phyloP scores from a whole-genome alignment of 352 stramenopile genomes.

The Phytopythium vexans region DNA sequence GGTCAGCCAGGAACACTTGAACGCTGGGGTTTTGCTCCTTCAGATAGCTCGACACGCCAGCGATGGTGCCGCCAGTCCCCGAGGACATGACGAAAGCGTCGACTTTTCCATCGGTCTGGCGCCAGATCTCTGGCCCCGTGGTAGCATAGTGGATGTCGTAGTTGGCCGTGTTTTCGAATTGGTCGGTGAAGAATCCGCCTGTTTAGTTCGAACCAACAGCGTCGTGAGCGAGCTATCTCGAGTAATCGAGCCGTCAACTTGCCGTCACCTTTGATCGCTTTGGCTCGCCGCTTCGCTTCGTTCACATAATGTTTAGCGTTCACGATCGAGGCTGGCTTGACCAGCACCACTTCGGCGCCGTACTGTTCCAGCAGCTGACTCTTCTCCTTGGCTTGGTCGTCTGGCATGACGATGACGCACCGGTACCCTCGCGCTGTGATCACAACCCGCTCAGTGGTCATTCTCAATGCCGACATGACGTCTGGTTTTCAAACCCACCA shows the following conservation, averaged over 20 bases:
- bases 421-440: constrained; percentile 87
- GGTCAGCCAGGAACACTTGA: constrained; percentile 95
- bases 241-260: not conserved
- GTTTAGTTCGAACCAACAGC: not conserved
- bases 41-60: constrained; percentile 92
- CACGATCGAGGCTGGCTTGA: constrained; percentile 93
- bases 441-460: not conserved
- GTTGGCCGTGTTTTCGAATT: constrained; percentile 99
- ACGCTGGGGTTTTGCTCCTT: constrained; percentile 87
- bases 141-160: constrained; percentile 91
- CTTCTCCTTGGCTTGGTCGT: constrained; percentile 96
- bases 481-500: constrained; percentile 1
- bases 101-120: constrained; percentile 86
- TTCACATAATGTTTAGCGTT: constrained; percentile 99
- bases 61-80: constrained; percentile 96
- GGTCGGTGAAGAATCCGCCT: constrained; percentile 95
- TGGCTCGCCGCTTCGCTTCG: constrained; percentile 85
- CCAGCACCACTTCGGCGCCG: constrained; percentile 84
- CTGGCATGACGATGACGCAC: constrained; percentile 96
- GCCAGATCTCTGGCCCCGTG: constrained; percentile 96
- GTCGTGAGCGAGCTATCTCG: too few species aligned
- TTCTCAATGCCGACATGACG: not conserved
- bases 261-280: constrained; percentile 66
- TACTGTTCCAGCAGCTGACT: constrained; percentile 74
- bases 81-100: not conserved